phyloP scores from a whole-genome alignment of 768 basidiomycete genomes.

The Phanerochaete sordida region DNA sequence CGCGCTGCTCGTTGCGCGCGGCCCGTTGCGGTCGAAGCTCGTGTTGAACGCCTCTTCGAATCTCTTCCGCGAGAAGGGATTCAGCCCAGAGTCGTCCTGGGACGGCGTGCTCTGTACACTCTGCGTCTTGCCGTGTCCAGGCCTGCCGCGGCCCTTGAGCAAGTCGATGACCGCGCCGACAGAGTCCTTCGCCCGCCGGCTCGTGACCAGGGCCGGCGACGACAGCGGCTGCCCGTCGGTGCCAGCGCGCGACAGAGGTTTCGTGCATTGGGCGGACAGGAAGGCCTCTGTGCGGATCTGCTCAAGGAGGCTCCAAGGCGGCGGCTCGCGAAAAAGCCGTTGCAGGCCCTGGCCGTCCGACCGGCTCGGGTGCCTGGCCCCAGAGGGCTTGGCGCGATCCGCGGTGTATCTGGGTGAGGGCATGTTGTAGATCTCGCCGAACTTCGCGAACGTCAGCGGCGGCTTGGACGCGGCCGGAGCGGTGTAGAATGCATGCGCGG shows the following conservation, averaged over 20 bases:
- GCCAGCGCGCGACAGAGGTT: neutral
- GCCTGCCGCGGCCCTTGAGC: neutral
- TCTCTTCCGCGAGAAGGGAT: slow-evolving; percentile 6
- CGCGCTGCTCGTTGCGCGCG: neutral
- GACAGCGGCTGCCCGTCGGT: neutral
- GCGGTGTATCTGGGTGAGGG: neutral
- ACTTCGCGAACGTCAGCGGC: neutral
- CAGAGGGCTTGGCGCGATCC: neutral
- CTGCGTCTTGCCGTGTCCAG: neutral
- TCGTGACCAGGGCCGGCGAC: neutral
- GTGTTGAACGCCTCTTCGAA: slow-evolving; percentile 1
- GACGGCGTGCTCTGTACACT: neutral
- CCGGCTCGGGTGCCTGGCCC: neutral
- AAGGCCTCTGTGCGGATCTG: neutral
- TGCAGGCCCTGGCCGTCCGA: neutral
- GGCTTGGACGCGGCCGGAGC: neutral
- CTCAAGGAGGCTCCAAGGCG: slow-evolving; percentile 17
- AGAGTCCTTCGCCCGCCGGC: neutral
- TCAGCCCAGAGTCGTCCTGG: neutral
- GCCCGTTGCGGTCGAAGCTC: neutral
- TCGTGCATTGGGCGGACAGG: neutral
- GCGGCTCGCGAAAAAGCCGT: slow-evolving; percentile 19
- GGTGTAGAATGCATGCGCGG: slow-evolving; percentile 15
- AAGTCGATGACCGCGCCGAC: slow-evolving; percentile 2
- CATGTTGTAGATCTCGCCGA: neutral